Conservation (phyloP, 305 asterid species). For the Fraxinus nigra region DNA sequence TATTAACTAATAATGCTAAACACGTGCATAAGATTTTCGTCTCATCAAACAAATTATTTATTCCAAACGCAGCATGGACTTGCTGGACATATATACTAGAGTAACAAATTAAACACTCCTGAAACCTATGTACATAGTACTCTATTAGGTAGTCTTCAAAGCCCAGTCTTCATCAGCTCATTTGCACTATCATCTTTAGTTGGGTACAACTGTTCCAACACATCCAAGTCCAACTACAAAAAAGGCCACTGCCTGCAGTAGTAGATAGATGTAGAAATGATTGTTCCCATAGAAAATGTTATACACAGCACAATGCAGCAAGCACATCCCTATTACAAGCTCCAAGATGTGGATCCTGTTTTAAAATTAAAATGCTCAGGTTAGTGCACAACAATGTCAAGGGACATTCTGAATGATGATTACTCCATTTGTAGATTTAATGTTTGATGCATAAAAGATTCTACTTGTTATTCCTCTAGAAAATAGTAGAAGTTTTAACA, state of each 20-base stretch:
- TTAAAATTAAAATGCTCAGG: constrained; percentile 18
- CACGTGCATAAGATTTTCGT: background rate
- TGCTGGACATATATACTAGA: constrained; percentile 12
- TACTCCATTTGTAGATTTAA: background rate
- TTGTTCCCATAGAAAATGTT: constrained; percentile 61
- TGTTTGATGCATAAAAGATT: constrained; percentile 1
- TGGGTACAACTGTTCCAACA: constrained; percentile 73
- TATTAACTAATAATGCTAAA: constrained; percentile 15
- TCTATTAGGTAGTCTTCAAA: constrained; percentile 5
- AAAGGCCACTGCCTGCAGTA: constrained; percentile 79
- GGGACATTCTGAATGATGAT: background rate
- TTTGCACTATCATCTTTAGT: constrained; percentile 24
- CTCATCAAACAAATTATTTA: background rate
- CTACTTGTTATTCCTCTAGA: background rate
- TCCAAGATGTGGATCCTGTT: constrained; percentile 72
- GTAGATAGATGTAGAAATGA: constrained; percentile 68
- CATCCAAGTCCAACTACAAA: constrained; percentile 65
- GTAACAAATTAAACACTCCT: constrained; percentile 8
- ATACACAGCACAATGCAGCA: constrained; percentile 73
- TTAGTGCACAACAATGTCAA: constrained; percentile 11
- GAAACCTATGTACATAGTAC: constrained; percentile 4
- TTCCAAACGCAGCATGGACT: background rate
- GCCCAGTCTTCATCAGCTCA: constrained; percentile 12
- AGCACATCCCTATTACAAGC: constrained; percentile 65
- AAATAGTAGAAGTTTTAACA: background rate